Conservation (phyloP, 768 basidiomycete species). For the Boletus huronensis region DNA sequence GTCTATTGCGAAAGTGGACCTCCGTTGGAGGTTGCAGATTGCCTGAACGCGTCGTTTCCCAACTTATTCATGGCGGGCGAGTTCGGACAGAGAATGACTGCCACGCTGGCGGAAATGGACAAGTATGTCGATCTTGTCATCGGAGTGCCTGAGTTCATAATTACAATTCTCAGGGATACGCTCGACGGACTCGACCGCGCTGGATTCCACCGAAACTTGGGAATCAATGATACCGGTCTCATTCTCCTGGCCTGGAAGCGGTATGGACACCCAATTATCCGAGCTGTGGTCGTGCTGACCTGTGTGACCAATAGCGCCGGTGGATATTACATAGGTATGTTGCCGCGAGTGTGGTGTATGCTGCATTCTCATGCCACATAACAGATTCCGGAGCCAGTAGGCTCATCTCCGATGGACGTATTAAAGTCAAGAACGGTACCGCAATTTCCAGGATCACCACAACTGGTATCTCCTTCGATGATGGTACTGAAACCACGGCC, state of each 20-base stretch:
- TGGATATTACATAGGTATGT: constrained; percentile 37
- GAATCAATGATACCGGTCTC: constrained; percentile 34
- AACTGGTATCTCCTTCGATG: constrained; percentile 20
- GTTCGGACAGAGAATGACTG: constrained; percentile 4
- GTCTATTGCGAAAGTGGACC: constrained; percentile 5
- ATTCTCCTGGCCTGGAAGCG: constrained; percentile 10
- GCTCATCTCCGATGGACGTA: constrained; percentile 42
- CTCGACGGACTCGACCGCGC: constrained; percentile 3
- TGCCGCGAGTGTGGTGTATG: too few relatives aligned
- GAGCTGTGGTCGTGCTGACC: background rate
- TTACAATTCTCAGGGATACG: background rate
- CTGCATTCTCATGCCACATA: background rate
- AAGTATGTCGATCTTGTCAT: background rate
- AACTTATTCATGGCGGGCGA: background rate
- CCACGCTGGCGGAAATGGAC: background rate
- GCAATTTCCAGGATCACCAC: constrained; percentile 24
- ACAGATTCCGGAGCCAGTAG: constrained; percentile 36
- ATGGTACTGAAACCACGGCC: constrained; percentile 23
- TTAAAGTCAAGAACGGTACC: constrained; percentile 47
- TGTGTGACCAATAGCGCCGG: constrained; percentile 26
- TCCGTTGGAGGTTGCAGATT: constrained; percentile 3
- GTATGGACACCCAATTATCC: constrained; percentile 3
- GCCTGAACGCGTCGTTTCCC: constrained; percentile 1
- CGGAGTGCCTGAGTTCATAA: background rate
- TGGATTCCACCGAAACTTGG: constrained; percentile 20